phyloP scores from a whole-genome alignment of 257 asterid species.

The Salvia hispanica region DNA sequence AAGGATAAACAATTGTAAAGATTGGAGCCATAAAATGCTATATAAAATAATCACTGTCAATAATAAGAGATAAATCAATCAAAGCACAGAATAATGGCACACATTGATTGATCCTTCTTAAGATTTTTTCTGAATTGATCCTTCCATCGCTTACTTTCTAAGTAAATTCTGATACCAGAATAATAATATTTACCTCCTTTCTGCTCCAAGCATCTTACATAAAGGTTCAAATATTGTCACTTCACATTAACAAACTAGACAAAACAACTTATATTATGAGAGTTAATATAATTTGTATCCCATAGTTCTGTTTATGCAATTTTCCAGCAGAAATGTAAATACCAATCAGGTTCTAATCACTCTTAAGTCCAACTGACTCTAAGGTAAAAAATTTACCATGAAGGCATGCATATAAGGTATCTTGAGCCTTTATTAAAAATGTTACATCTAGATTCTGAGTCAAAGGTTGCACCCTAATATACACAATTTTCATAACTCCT shows the following conservation, averaged over 20 bases:
- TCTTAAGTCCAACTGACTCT: not conserved
- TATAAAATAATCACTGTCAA: not conserved
- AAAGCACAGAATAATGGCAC: not conserved
- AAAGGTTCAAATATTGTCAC: not conserved
- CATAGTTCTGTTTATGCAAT: not conserved
- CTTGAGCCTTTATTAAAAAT: no score
- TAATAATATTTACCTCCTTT: not conserved
- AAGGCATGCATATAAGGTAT: not conserved
- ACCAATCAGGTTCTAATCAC: not conserved
- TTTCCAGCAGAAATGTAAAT: not conserved
- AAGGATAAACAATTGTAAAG: conserved; percentile 38
- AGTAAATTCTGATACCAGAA: no score
- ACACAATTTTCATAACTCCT: not conserved
- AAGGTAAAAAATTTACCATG: not conserved
- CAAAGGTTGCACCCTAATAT: not conserved
- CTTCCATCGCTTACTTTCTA: no score
- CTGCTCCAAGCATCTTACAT: conserved; percentile 10
- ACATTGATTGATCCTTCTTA: not conserved
- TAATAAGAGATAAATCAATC: not conserved
- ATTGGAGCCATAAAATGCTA: conserved; percentile 19
- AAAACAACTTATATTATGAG: not conserved
- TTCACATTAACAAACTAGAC: not conserved
- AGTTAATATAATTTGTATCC: not conserved
- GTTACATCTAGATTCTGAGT: not conserved
- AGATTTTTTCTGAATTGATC: no score